A percentile compares a stretch with the other conserved stretches of the same genome.
phyloP scores from a whole-genome alignment of 106 monocot species.

The Narthecium ossifragum region DNA sequence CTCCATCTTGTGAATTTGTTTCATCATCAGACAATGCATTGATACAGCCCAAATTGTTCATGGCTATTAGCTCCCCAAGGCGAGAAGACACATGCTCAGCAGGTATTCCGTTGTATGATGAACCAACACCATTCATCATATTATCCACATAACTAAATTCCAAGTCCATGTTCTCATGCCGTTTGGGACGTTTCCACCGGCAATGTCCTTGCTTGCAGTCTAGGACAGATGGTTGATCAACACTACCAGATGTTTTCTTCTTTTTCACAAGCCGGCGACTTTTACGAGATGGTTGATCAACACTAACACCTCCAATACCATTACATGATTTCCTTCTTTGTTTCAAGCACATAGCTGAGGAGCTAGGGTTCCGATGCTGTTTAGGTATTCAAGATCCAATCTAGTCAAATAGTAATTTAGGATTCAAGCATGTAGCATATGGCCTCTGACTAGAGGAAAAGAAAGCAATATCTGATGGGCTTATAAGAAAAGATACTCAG shows the following conservation, averaged over 20 bases:
- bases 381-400: too few relatives aligned
- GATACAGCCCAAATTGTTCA: background rate
- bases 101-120: slow-evolving; percentile 9
- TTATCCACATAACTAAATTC: slow-evolving; percentile 13
- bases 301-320: slow-evolving; percentile 10
- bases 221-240: slow-evolving; percentile 3
- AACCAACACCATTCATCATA: slow-evolving; percentile 1
- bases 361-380: too few relatives aligned
- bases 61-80: background rate
- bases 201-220: slow-evolving; percentile 9
- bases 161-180: background rate
- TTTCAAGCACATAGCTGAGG: slow-evolving; percentile 13
- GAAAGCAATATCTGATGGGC: too few relatives aligned
- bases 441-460: too few relatives aligned
- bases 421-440: background rate
- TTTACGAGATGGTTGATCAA: slow-evolving; percentile 15
- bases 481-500: too few relatives aligned
- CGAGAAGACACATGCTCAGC: background rate
- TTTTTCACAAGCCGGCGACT: slow-evolving; percentile 30
- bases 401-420: background rate
- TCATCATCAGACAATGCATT: background rate
- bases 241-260: slow-evolving; percentile 9
- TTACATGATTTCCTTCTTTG: slow-evolving; percentile 13
- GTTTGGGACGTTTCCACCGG: background rate
- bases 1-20: slow-evolving; percentile 5